Conservation (phyloP, 2,329 filamentous ascomycete species). For the Phialemoniopsis sp. region DNA sequence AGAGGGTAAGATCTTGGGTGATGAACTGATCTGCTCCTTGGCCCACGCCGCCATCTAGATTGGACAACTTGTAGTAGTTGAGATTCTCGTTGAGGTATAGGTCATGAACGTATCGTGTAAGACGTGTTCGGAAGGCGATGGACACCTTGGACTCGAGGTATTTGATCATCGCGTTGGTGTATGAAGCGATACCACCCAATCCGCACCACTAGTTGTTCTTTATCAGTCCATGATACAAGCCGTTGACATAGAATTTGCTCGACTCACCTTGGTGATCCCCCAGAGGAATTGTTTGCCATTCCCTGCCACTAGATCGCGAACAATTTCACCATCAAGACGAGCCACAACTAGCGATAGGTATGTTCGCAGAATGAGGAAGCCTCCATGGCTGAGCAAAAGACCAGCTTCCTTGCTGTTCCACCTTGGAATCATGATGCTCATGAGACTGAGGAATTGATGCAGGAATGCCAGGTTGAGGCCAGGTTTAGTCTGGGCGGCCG, state of each 20-base stretch:
- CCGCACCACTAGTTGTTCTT: constrained; percentile 67
- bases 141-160: constrained; percentile 97
- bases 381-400: constrained; percentile 78
- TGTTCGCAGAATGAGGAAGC: constrained; percentile 86
- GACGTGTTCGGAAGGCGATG: constrained; percentile 91
- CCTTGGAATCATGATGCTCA: constrained; percentile 96
- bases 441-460: constrained; percentile 91
- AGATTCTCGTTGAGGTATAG: constrained; percentile 91
- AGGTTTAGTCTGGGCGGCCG: constrained; percentile 85
- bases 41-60: constrained; percentile 87
- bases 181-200: constrained; percentile 87
- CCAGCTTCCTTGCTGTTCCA: constrained; percentile 97
- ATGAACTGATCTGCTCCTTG: constrained; percentile 95
- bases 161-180: constrained; percentile 99
- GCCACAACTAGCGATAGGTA: constrained; percentile 94
- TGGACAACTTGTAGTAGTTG: constrained; percentile 93
- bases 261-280: constrained; percentile 72
- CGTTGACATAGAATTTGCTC: not conserved
- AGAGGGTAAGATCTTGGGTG: constrained; percentile 91
- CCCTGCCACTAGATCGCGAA: constrained; percentile 91
- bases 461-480: constrained; percentile 93
- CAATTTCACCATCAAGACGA: constrained; percentile 90
- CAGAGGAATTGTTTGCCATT: constrained; percentile 84
- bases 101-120: constrained; percentile 96
- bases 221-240: constrained; percentile 8